Base-by-base conservation (phyloP, 2,329 filamentous ascomycete genomes). In the Coleophoma crateriformis region DNA sequence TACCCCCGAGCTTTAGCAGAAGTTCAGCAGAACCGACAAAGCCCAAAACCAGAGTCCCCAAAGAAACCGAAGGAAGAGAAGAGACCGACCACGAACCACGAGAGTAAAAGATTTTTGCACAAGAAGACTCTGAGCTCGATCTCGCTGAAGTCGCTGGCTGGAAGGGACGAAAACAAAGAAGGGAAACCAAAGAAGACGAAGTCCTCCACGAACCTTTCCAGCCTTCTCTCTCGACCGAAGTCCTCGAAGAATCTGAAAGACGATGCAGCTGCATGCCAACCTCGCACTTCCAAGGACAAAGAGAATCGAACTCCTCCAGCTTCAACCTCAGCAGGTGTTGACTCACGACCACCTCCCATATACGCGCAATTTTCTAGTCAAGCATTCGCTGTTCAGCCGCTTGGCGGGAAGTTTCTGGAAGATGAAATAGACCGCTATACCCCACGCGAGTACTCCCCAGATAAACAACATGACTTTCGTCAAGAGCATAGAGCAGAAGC, bases 201-300 rank as follows among this genome's bases (percentile, higher is more conserved):
- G 67, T 95, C 91, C 0, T 79, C 87, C 3, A 87, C 87, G 33
- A 95, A 90, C 64, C 75, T 97, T n/a, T 82, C 82, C 1, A 82
- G 78, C 4, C 78, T 96, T 48, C 78, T 96, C 46, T 83, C 82
- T 50, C 84, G 86, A 50, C 82, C 84, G 51, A 90, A 86, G 64
- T 90, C 88, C 10, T 76, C 84, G 47, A 88, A 84, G 61, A 85
- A 81, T 56, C 68, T 86, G 20, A 78, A 81, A 54, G 76, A 75
- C 50, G 61, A 73, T 43, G 65, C 65, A 13, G 71, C 69, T 33
- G 78, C 81, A 12, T 78, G 81, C 7, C 72, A 76, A 47, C 67
- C 72, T 20, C 73, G 71, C 37, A 67, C 70, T 38, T 68, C 67
- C 27, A 85, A 80, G 60, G 85, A 92, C 66, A 95, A 95, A 68